phyloP scores from a whole-genome alignment of 192 early-diverging fungal genomes.

The Phlyctochytrium arcticum region DNA sequence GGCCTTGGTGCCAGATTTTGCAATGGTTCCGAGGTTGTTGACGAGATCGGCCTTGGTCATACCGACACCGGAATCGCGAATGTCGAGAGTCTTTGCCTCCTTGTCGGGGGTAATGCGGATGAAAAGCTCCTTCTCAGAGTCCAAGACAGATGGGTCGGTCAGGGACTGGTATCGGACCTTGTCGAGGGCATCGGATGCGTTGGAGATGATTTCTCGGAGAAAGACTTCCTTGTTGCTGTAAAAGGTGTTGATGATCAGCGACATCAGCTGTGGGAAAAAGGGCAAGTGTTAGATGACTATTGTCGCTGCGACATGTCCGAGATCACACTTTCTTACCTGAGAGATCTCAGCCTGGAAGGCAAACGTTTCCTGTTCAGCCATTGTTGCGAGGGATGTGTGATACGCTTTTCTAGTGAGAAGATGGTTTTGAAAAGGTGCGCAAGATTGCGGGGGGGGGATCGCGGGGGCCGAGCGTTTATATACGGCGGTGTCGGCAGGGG shows the following conservation, averaged over 20 bases:
- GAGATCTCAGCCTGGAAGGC: slow-evolving; percentile 99
- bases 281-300: neutral
- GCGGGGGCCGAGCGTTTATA: neutral
- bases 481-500: neutral
- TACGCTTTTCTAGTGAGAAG: neutral
- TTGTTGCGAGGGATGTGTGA: neutral
- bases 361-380: slow-evolving; percentile 53
- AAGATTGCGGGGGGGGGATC: neutral
- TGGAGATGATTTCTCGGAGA: slow-evolving; percentile 97
- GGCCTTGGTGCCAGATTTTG: slow-evolving; percentile 99
- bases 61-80: slow-evolving; percentile 88
- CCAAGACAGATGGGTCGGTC: slow-evolving; percentile 89
- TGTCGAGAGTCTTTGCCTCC: slow-evolving; percentile 79
- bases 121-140: slow-evolving; percentile 89
- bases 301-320: neutral
- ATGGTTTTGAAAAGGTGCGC: neutral
- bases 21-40: slow-evolving; percentile 99
- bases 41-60: slow-evolving; percentile 95
- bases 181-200: slow-evolving; percentile 93
- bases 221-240: slow-evolving; percentile 91
- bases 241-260: slow-evolving; percentile 99
- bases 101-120: slow-evolving; percentile 90
- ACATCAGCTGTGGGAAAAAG: slow-evolving; percentile 80
- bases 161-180: slow-evolving; percentile 98
- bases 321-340: slow-evolving; percentile 32